These are phyloP conservation scores for Rutidosis leptorrhynchoides DNA, from an alignment of 129 eudicot genomes.

Conservation along the genomic window DNA sequence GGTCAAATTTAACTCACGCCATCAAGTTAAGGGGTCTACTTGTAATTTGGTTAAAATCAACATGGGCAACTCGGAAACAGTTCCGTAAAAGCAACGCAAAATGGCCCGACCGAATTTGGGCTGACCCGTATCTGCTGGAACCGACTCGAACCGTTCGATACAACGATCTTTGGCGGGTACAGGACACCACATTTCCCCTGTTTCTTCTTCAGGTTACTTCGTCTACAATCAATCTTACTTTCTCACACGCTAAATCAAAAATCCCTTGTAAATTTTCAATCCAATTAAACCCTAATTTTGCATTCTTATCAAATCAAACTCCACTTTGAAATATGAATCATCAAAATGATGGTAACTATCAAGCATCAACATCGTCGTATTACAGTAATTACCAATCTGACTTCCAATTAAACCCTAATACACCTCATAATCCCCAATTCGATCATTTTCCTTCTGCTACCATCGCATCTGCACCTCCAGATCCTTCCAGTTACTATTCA, in stretches of 20 bases:
- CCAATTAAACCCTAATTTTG: conserved; percentile 9
- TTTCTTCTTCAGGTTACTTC: conserved; percentile 23
- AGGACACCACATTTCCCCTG: conserved; percentile 7
- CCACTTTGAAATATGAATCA: conserved; percentile 21
- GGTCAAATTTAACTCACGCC: background rate
- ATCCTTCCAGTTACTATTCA: conserved; percentile 36
- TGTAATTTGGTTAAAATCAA: background rate
- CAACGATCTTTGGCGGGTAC: conserved; percentile 30
- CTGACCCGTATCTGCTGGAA: background rate
- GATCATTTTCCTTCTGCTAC: conserved; percentile 26
- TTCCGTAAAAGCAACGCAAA: background rate
- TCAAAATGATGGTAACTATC: conserved; percentile 35
- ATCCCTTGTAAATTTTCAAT: background rate
- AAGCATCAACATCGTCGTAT: conserved; percentile 32
- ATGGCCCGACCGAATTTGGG: background rate
- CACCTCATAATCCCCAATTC: conserved; percentile 33
- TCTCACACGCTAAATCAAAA: conserved; percentile 24
- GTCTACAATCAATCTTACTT: conserved; percentile 7
- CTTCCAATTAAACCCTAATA: conserved; percentile 36
- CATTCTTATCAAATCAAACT: background rate
- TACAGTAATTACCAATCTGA: conserved; percentile 47
- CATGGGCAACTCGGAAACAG: background rate
- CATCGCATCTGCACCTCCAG: conserved; percentile 71
- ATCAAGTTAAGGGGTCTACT: background rate
- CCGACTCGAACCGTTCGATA: background rate